Evolutionary conservation across 495 filamentous ascomycete species (phyloP).

Genomic region (Choiromyces venosus): DNA sequence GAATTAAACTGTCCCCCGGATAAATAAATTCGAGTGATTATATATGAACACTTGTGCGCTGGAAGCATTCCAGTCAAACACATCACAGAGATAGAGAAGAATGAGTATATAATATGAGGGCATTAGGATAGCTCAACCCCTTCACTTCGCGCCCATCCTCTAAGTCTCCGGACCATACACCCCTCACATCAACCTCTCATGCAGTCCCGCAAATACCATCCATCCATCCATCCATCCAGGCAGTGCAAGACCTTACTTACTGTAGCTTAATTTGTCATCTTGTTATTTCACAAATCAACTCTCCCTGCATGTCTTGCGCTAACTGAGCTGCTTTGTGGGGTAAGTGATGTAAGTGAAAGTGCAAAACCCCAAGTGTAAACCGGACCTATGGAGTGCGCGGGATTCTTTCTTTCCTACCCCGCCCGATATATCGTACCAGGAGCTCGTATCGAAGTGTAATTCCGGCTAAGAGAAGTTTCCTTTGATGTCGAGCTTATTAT

Average conservation of each 20-base stretch:
- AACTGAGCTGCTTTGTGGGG: background rate
- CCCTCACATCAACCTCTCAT: too few relatives aligned
- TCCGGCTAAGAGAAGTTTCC: background rate
- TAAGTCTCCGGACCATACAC: background rate
- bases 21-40: background rate
- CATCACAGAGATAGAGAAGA: too few relatives aligned
- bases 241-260: too few relatives aligned
- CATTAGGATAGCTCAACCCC: background rate
- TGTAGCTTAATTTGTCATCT: too few relatives aligned
- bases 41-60: background rate
- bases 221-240: background rate
- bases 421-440: background rate
- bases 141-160: background rate
- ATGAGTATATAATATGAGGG: background rate
- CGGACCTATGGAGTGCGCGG: background rate
- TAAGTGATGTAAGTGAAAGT: background rate
- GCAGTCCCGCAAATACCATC: background rate
- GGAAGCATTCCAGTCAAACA: too few relatives aligned
- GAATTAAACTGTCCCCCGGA: background rate
- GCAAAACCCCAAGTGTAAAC: background rate
- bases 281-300: too few relatives aligned
- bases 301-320: too few relatives aligned
- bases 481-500: background rate
- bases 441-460: background rate
- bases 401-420: background rate